Base-by-base conservation (phyloP, 2,329 filamentous ascomycete species). In the Coniochaeta ligniaria region DNA sequence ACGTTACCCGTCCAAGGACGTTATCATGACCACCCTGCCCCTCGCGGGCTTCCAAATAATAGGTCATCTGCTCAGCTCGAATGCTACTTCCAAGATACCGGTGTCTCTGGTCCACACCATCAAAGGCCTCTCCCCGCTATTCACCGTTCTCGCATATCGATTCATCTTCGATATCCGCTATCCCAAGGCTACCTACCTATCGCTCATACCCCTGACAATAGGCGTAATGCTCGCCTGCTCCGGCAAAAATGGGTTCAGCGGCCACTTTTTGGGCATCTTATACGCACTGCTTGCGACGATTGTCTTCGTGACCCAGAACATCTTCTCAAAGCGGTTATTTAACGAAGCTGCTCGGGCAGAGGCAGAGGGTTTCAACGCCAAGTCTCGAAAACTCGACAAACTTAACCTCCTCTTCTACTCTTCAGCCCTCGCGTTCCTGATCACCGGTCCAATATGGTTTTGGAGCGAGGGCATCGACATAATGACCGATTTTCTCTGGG, bases 101-200 rank as follows among this genome's bases (percentile, higher is more conserved):
- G 95, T 99, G 1, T 98, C 95, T 7, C 83, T 99, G 38, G 95
- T 99, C 3, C 95, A 99, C 75, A 99, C 95, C 1, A 98, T 99
- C 76, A 99, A 99, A 77, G 95, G 95, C 8, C 85, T 99, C 28
- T 98, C 94, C 2, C 95, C 95, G 4, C 80, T 99, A 8, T 96
- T 99, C 73, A 99, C 95, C 0, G 95, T 99, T 47, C 75, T 96
- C 60, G 95, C 95, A 59, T 99, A 99, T 72, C 88, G 95, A 59
- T 75, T 96, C 65, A 82, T 97, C 71, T 96, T 94, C 76, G 83
- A 92, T 68, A 96, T 98, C 63, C 87, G 85, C 66, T 98, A 99
- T 73, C 92, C 92, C 1, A 81, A 81, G 36, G 86, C 92, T 7
- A 98, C 94, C 2, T 99, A 96, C 73, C 76, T 93, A 58, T 96